Evolutionary conservation across 2,329 filamentous ascomycete genomes (phyloP), one percentile per base, ranked within the genome.

Genomic region (Monilinia laxa): DNA sequence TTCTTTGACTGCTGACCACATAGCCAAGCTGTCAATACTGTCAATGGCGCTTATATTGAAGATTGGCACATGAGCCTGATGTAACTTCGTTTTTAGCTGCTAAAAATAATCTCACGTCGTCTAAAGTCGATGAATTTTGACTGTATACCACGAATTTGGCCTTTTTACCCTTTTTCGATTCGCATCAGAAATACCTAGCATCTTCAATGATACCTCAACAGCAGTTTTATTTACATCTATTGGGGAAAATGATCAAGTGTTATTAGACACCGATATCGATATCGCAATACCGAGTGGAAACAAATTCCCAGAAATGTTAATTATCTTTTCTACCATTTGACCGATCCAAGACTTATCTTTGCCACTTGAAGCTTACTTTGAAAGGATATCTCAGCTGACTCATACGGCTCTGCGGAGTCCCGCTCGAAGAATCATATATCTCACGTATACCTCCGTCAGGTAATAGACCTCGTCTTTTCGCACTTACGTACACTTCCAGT

Each of bases 371-470:
- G 10, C 35, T 40, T 40, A 25, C 6, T 10, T 2, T 16, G 12
- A 10, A 10, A n/a, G 12, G 23, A 1, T 40, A 49, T 20, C 35
- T 56, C 35, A 18, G 54, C 54, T 25, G 55, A 57, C 55, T 42
- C 55, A 42, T 42, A 42, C n/a, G 3, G 6, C 11, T 28, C n/a
- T 38, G 12, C 1, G 35, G 31, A 12, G 5, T 16, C 11, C 2
- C 5, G n/a, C n/a, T 10, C n/a, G 9, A 10, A 9, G 7, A 20
- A 57, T 16, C n/a, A 42, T 20, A 57, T 25, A 57, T 42, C 35
- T 57, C n/a, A n/a, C n/a, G n/a, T n/a, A n/a, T 25, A 57, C 55
- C 23, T 25, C n/a, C 38, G 55, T 42, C 35, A 25, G 55, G 18
- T 23, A 51, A 23, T 20, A 7, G 11, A 51, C 3, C 3, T 18